Evolutionary conservation across 2,329 filamentous ascomycete species (phyloP), one percentile per base, ranked within the genome.

Genomic region (Paecilomyces sp.): DNA sequence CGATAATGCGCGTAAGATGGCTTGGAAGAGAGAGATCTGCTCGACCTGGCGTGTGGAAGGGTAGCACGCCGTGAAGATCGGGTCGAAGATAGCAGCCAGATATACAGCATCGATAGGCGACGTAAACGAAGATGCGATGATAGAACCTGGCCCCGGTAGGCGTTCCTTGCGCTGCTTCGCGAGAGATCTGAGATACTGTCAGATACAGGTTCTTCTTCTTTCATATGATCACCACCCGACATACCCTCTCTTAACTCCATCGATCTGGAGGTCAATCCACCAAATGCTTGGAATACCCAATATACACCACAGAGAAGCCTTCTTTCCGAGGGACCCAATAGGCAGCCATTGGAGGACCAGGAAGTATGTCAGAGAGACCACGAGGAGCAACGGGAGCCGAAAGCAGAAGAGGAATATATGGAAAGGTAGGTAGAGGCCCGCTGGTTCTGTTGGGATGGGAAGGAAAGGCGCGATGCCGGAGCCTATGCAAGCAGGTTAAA

Each of bases 241-340:
- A 59, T 74, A 92, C 78, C 94, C 94, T 77, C 92, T 90, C 77
- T 91, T 92, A 58, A 99, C 94, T 60, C 93, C 93, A 73, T 99
- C 94, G 65, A 99, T 91, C 75, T 97, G 93, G n/a, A 99, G 80
- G 75, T 99, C 94, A 59, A 97, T 88, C 93, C 93, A 97, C 92
- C 92, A 97, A 60, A 99, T 90, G 30, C 94, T 93, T 0, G 92
- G 91, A 61, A 96, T 89, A 41, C 87, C 89, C 66, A 99, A 84
- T 65, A 97, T 84, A 62, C 86, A 84, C 93, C 94, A 97, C 57
- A 97, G 79, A 55, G 91, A 85, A 12, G 90, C 85, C 77, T 97
- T 97, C 70, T 91, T 91, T 52, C 87, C 77, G 34, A 87, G 70
- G 8, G 83, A 82, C 1, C 85, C 86, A 9, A 89, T 81, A 0